These are phyloP conservation scores for Trypanosoma vivax DNA, from an alignment of 208 protist genomes.

Conservation along the genomic window DNA sequence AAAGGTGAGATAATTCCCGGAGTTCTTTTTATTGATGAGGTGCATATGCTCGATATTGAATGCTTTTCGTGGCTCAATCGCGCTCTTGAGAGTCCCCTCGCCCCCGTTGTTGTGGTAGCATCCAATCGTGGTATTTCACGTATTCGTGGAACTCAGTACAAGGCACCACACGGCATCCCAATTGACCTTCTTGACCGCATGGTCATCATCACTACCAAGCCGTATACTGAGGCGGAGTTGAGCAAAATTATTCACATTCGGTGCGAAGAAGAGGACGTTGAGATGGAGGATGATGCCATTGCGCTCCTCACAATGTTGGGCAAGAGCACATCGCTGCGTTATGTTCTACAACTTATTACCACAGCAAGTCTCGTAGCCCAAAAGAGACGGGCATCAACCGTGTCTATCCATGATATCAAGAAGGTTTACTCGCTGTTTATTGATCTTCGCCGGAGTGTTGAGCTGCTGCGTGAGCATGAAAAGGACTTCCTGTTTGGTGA, in stretches of 20 bases:
- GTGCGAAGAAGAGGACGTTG: conserved; percentile 99
- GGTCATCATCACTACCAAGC: conserved; percentile 98
- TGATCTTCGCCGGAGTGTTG: conserved; percentile 91
- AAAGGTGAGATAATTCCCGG: conserved; percentile 99
- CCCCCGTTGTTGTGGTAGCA: conserved; percentile 99
- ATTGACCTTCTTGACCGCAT: conserved; percentile 98
- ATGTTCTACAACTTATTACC: conserved; percentile 99
- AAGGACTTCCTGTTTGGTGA: conserved; percentile 90
- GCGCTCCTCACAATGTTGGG: conserved; percentile 95
- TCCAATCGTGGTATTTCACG: conserved; percentile 99
- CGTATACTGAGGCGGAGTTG: conserved; percentile 96
- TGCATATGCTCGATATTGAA: conserved; percentile 99
- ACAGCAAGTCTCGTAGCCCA: conserved; percentile 92
- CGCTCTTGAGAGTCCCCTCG: conserved; percentile 97
- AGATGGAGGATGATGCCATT: conserved; percentile 95
- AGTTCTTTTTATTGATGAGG: conserved; percentile 94
- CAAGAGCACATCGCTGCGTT: conserved; percentile 96
- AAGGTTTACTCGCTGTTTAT: conserved; percentile 97
- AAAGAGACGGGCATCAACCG: conserved; percentile 91
- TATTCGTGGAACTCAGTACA: conserved; percentile 98
- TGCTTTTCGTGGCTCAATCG: conserved; percentile 99
- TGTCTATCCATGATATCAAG: conserved; percentile 95
- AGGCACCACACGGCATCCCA: conserved; percentile 98
- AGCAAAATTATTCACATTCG: conserved; percentile 96
- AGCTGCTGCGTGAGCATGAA: conserved; percentile 87